Base-by-base conservation (phyloP, 176 grass and related monocot genomes). In the Pontederia paniculata region DNA sequence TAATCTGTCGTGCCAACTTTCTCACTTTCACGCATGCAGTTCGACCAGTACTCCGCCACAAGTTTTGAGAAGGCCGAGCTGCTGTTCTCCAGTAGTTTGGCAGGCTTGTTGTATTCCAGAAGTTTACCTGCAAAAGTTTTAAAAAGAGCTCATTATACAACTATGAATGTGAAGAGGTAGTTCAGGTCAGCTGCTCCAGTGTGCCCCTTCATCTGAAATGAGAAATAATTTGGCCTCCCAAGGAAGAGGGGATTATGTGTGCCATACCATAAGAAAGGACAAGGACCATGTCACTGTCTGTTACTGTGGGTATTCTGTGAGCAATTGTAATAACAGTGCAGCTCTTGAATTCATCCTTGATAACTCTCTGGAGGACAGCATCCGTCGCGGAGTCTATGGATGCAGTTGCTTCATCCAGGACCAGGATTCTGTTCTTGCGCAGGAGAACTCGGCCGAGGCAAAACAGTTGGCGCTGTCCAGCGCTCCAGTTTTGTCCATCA, bases 11-110 rank as follows among this genome's bases (percentile, higher is more conserved):
- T 37, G 28, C 28, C 28, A 37, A 37, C 28, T 37, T 37, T 37
- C 28, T 37, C 28, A 6, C 28, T 37, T 5, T 37, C 28, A 37
- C 77, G 59, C 59, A 73, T 97, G 66, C 71, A 79, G 73, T 83
- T 97, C 50, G 91, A 84, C 91, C 91, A 90, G 67, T 97, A 90
- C 65, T 97, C 91, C 14, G 77, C 82, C 19, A 87, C 91, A 54
- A 97, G 91, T 68, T 97, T 97, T 52, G 86, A 79, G 59, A 97
- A 97, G 49, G 86, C 86, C 11, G 91, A 79, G 71, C 69, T 65
- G 31, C 80, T 70, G 21, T 74, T 84, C 73, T 87, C 82, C 74
- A 96, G 81, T 50, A 96, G 72, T 52, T 66, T 96, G 13, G 68
- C 64, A 21, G 91, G 86, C 55, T 88, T 80, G 53, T 96, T 85